Conservation (phyloP, 1,284 basidiomycete species). For the Sphagnurus paluster region DNA sequence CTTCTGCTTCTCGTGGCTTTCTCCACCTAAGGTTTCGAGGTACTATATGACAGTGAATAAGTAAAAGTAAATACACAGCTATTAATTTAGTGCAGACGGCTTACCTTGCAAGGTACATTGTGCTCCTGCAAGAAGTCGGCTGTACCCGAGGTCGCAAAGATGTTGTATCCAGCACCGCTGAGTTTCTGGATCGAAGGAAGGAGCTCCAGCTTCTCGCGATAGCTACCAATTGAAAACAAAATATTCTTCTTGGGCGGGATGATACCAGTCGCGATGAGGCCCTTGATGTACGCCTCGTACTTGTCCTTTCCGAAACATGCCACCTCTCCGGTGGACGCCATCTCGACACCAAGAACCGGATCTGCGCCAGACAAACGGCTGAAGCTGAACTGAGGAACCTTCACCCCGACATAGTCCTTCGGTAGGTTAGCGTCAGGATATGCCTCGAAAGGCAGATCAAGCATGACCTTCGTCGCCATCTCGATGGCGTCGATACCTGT, state of each 20-base stretch:
- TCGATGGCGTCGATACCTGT: conserved; percentile 97
- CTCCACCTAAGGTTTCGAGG: conserved; percentile 83
- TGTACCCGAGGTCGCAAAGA: conserved; percentile 96
- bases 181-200: conserved; percentile 96
- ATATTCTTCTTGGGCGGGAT: conserved; percentile 95
- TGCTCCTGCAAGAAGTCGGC: conserved; percentile 94
- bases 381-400: conserved; percentile 99
- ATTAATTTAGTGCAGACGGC: conserved; percentile 14
- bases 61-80: conserved; percentile 10
- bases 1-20: conserved; percentile 79
- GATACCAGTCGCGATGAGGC: conserved; percentile 95
- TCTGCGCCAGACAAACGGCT: conserved; percentile 94
- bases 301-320: conserved; percentile 98
- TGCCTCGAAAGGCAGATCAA: conserved; percentile 84
- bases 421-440: conserved; percentile 91
- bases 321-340: conserved; percentile 99
- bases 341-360: conserved; percentile 98
- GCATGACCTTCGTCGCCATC: conserved; percentile 98
- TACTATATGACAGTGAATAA: conserved; percentile 52
- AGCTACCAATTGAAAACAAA: conserved; percentile 92
- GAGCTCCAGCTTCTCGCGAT: conserved; percentile 97
- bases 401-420: conserved; percentile 94
- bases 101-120: conserved; percentile 80
- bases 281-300: conserved; percentile 98
- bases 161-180: conserved; percentile 92